A percentile compares a stretch with the other conserved stretches of the same genome.
Evolutionary conservation across 352 stramenopile species (phyloP).

Genomic region (Pythium rhizo-oryzae): DNA sequence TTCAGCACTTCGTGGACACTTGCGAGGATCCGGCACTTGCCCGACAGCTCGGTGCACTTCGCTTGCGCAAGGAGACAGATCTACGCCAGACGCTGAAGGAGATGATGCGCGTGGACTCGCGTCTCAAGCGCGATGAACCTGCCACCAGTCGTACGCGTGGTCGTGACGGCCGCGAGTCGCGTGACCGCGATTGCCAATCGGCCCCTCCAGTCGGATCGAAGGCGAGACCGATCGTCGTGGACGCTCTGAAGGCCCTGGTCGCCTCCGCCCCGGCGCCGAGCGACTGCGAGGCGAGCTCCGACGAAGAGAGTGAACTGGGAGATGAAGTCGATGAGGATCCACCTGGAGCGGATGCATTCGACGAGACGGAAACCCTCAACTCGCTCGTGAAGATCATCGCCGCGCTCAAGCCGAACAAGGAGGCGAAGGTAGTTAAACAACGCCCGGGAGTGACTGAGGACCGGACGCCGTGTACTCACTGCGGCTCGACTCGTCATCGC

Average conservation of each 20-base stretch:
- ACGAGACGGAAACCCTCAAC: background rate
- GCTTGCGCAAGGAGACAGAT: background rate
- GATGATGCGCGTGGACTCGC: background rate
- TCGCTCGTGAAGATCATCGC: background rate
- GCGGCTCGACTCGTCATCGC: constrained; percentile 5
- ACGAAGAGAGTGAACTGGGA: background rate
- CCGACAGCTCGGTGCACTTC: background rate
- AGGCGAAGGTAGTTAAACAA: background rate
- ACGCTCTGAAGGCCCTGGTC: background rate
- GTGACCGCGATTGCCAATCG: background rate
- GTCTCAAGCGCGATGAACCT: constrained; percentile 7
- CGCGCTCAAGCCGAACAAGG: background rate
- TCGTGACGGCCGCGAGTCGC: background rate
- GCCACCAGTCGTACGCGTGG: background rate
- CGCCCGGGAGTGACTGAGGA: background rate
- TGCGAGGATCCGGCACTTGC: constrained; percentile 15
- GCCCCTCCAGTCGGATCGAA: background rate
- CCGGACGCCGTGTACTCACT: constrained; percentile 13
- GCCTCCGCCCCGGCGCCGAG: background rate
- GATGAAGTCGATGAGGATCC: no score
- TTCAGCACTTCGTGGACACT: constrained; percentile 14
- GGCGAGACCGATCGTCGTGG: constrained; percentile 1
- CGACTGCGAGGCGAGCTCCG: background rate
- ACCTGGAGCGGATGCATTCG: no score
- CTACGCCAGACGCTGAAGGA: background rate